Base-by-base conservation (phyloP, 352 stramenopile genomes). In the Pythium volutum region DNA sequence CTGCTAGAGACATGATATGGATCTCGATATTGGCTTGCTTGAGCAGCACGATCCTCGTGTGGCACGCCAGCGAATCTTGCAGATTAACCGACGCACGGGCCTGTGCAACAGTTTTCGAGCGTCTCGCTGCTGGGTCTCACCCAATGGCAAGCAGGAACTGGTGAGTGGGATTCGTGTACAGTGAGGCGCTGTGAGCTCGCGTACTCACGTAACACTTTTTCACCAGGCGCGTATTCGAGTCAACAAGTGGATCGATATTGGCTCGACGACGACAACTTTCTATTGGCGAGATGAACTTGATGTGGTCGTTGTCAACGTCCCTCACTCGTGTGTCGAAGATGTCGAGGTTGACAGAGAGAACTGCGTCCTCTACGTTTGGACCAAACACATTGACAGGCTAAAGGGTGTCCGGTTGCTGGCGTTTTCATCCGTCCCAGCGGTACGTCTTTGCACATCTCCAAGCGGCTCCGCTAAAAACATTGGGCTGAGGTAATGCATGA, bases 231-330 rank as follows among this genome's bases (percentile, higher is more conserved):
- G 68, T 5, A 67, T 81, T 46, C 50, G 55, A 43, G 69, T 85
- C 10, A 76, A 86, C 43, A 66, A 75, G 36, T 86, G 77, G 77
- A 47, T 84, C 18, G 79, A 89, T 55, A 67, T 86, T 51, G 77
- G 79, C 0, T 64, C 52, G 1, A 79, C 60, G 0, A 81, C 64
- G 8, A 68, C 71, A 29, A 84, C 67, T 2, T 86, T 86, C 41
- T 89, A 89, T 55, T 77, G 71, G 41, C 70, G 69, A 14, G 55
- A 75, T 10, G 56, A 59, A 3, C 60, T n/a, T 29, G 66, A 83
- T 31, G 77, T 75, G 0, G 75, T 72, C 10, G 64, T 89, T 22
- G 69, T 79, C 43, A 89, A 89, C 41, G 62, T 89, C 15, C 79
- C 79, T 9, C 76, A 82, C 48, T 65, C 48, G 2, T 81, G 75